These are phyloP conservation scores for Dichomitus squalens DNA, from an alignment of 1,284 basidiomycete genomes.

Conservation along the genomic window DNA sequence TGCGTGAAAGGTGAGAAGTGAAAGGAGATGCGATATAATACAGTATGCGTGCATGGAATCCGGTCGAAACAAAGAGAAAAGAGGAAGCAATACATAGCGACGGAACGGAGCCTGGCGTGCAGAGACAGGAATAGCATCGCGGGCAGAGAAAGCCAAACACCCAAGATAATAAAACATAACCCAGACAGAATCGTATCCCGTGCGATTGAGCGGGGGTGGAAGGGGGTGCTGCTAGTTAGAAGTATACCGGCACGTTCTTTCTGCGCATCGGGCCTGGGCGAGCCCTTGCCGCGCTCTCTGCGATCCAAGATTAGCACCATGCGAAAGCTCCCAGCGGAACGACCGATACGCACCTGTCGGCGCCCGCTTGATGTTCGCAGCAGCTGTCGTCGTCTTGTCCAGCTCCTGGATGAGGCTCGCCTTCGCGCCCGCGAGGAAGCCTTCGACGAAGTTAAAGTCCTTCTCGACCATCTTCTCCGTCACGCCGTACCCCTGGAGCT, in stretches of 20 bases:
- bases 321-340: neutral
- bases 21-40: conserved; percentile 6
- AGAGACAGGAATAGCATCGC: conserved; percentile 7
- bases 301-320: neutral
- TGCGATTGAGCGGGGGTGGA: neutral
- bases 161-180: conserved; percentile 5
- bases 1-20: neutral
- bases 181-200: neutral
- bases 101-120: neutral
- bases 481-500: conserved; percentile 65
- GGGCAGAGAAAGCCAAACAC: neutral
- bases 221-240: neutral
- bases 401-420: conserved; percentile 26
- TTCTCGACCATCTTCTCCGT: conserved; percentile 54
- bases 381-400: conserved; percentile 6
- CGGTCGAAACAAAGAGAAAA: neutral
- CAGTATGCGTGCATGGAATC: neutral
- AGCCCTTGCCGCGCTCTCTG: neutral
- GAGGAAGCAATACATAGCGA: conserved; percentile 1
- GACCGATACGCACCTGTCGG: neutral
- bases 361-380: neutral
- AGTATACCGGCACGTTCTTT: conserved; percentile 9
- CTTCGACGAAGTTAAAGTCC: conserved; percentile 70
- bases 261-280: conserved; percentile 5
- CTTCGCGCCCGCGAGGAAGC: conserved; percentile 52